Evolutionary conservation across 2,329 filamentous ascomycete species (phyloP), one percentile per base, ranked within the genome.

Genomic region (Sclerotinia nivalis): DNA sequence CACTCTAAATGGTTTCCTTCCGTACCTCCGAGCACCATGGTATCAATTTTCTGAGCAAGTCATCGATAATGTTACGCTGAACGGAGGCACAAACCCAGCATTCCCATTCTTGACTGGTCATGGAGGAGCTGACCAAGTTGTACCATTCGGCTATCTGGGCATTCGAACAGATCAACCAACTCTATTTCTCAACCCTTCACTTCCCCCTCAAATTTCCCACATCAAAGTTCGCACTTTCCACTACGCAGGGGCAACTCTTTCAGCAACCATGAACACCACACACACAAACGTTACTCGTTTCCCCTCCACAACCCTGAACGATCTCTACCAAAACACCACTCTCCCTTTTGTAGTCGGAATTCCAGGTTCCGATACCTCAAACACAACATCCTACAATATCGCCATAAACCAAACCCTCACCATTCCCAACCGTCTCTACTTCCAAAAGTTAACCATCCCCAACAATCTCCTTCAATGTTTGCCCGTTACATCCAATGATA

Each of bases 1-100:
- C 76, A 84, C 87, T 9, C 82, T 91, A 25, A 87, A 88, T 72
- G 86, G 87, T 0, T 87, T 85, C 43, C 82, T 87, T 40, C 89
- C 89, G 0, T 92, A 92, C 74, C 81, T 85, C 0, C 83, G 90
- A 22, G 87, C 84, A 0, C 90, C 90, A 0, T 92, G 88, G 83
- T 91, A 87, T 78, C 89, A 91, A 73, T 89, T 90, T 78, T 91
- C 88, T 0, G 90, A 92, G 74, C 89, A 92, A 76, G 81, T 89
- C 60, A 78, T 87, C 28, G 90, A 92, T 74, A 83, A 89, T 72
- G 84, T 83, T 70, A 80, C 80, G 22, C 77, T 80, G 1, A 92
- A 91, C 69, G 89, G 89, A 13, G 69, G 72, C n/a, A 76, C 75
- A 2, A 77, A 77, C 20, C 76, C 76, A 5, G 76, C 76, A 7